These are phyloP conservation scores for Pichia ethanolica DNA, from an alignment of 805 yeast species.

Conservation along the genomic window DNA sequence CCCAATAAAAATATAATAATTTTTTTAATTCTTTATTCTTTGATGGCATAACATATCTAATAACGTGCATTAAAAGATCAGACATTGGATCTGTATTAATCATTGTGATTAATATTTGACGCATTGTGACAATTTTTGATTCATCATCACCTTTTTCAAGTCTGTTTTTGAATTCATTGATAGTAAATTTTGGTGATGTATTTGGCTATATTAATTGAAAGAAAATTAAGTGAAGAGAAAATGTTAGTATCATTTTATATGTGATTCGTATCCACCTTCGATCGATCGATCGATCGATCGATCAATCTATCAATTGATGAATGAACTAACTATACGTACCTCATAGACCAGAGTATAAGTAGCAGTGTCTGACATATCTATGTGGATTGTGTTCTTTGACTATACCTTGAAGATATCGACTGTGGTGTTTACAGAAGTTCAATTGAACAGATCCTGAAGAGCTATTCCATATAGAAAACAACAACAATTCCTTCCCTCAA, in stretches of 20 bases:
- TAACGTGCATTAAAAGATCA: constrained; percentile 89
- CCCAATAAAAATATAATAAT: constrained; percentile 93
- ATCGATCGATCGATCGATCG: no score
- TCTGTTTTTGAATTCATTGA: constrained; percentile 64
- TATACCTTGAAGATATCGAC: neutral
- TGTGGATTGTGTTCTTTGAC: no score
- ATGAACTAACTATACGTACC: neutral
- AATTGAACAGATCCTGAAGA: no score
- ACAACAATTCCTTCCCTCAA: no score
- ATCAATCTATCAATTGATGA: no score
- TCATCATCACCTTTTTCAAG: constrained; percentile 89
- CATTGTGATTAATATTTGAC: constrained; percentile 74
- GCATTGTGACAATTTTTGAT: constrained; percentile 84
- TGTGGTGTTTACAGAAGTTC: neutral
- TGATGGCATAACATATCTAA: constrained; percentile 96
- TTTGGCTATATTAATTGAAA: constrained; percentile 36
- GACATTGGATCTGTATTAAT: constrained; percentile 91
- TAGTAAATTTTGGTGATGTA: constrained; percentile 53
- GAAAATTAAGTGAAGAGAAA: neutral
- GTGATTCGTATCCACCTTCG: neutral
- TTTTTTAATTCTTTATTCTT: constrained; percentile 86
- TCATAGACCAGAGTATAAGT: constrained; percentile 11
- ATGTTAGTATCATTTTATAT: neutral
- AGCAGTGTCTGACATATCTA: neutral
- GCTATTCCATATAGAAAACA: no score